These are phyloP conservation scores for Beauveria varroae DNA, from an alignment of 2,329 filamentous ascomycete species.

Conservation along the genomic window DNA sequence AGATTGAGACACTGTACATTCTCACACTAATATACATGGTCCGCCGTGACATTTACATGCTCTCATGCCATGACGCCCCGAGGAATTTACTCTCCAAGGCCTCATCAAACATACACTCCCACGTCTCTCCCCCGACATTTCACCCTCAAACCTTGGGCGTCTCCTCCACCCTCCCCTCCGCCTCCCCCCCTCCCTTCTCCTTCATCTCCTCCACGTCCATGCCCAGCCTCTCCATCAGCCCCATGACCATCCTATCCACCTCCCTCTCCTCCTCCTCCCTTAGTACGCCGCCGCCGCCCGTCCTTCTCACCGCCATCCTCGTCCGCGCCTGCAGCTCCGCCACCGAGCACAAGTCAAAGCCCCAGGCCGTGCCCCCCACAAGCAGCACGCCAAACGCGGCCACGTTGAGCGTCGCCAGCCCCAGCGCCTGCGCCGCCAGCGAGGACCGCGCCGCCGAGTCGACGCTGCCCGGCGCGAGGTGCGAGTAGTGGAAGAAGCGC, in stretches of 20 bases:
- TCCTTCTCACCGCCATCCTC: conserved; percentile 33
- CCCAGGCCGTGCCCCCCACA: conserved; percentile 66
- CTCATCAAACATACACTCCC: background rate
- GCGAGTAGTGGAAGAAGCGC: conserved; percentile 59
- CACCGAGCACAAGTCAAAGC: conserved; percentile 65
- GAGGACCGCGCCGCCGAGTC: conserved; percentile 31
- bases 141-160: background rate
- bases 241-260: conserved; percentile 54
- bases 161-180: background rate
- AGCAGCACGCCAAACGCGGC: conserved; percentile 66
- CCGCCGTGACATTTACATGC: background rate
- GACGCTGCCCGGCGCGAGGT: conserved; percentile 27
- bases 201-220: conserved; percentile 18
- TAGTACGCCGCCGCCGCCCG: conserved; percentile 9
- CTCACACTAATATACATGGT: conserved; percentile 8
- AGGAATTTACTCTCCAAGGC: too few species aligned
- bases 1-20: background rate
- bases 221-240: conserved; percentile 46
- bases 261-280: conserved; percentile 48
- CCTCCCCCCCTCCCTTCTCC: conserved; percentile 16
- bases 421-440: conserved; percentile 76
- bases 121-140: background rate
- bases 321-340: conserved; percentile 54
- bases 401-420: conserved; percentile 81
- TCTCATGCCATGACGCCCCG: background rate